Evolutionary conservation across 1,284 basidiomycete genomes (phyloP), one percentile per base, ranked within the genome.

Genomic region (Puccinia polysora): DNA sequence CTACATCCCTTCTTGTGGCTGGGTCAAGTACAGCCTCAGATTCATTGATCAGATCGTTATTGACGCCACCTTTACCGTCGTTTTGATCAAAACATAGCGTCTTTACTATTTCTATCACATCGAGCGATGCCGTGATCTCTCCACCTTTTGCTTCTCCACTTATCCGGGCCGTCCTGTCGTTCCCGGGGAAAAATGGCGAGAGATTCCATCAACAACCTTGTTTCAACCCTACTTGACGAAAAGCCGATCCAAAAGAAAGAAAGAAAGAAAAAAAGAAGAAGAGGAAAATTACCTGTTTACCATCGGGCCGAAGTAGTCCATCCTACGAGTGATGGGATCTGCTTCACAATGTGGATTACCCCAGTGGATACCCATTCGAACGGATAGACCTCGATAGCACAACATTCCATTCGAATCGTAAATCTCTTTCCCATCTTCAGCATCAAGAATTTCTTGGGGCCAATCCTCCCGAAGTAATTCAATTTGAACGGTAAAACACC

Each of bases 301-400:
- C 77, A 80, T 80, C 15, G 79, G 79, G 0, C 79, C 79, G 73
- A 80, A 80, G 75, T 80, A 80, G 81, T 98, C 95, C 96, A 99
- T 98, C 30, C 96, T 88, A 74, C 88, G 83, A 4, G 94, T 98
- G 79, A 96, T 89, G 1, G 91, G 89, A 81, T 99, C 96, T 10
- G 86, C 85, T 78, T 97, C 94, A 79, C 93, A 97, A 53, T 92
- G 85, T 0, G 96, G 96, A 30, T 81, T 81, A 38, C 96, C 96
- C 80, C 89, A 94, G 80, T 98, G 96, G 58, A 98, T 89, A 55
- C 96, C 95, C 95, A 99, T 98, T 50, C 96, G 87, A 2, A 98
- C 90, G 20, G 91, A 92, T 18, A 99, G 82, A 8, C 95, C 96
- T 6, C 93, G 86, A 63, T 90, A 88, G 74, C 97, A 85, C 62